These are phyloP conservation scores for Pseudogymnoascus sp. DNA, from an alignment of 2,329 filamentous ascomycete species.

Conservation along the genomic window DNA sequence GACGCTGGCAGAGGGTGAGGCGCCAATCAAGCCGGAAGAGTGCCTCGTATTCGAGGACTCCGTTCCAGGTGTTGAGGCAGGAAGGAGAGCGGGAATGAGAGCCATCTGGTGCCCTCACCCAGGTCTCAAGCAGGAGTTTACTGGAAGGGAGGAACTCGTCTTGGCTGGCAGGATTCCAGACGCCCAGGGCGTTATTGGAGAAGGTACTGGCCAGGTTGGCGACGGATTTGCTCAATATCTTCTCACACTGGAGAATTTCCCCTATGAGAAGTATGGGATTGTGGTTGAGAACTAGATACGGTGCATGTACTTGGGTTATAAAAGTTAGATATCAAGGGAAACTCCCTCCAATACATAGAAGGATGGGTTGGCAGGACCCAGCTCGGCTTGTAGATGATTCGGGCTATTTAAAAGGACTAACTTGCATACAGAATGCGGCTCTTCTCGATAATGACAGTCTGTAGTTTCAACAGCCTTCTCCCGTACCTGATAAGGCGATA, in stretches of 20 bases:
- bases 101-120: constrained; percentile 88
- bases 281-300: constrained; percentile 18
- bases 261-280: constrained; percentile 52
- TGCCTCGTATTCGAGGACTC: constrained; percentile 96
- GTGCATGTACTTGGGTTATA: background rate
- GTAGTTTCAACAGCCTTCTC: background rate
- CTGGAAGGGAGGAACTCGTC: constrained; percentile 69
- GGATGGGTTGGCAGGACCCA: background rate
- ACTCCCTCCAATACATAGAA: background rate
- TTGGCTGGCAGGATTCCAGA: constrained; percentile 65
- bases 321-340: background rate
- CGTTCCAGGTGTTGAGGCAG: constrained; percentile 86
- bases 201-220: constrained; percentile 38
- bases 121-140: constrained; percentile 66
- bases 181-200: constrained; percentile 30
- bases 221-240: constrained; percentile 56
- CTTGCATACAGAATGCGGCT: background rate
- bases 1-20: constrained; percentile 53
- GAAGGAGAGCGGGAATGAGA: constrained; percentile 85
- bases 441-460: background rate
- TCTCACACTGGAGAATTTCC: constrained; percentile 43
- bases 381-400: background rate
- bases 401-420: background rate
- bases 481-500: background rate
- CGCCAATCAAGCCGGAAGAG: constrained; percentile 67